Conservation (phyloP, 2,329 filamentous ascomycete genomes). For the Verticillium alfalfae region DNA sequence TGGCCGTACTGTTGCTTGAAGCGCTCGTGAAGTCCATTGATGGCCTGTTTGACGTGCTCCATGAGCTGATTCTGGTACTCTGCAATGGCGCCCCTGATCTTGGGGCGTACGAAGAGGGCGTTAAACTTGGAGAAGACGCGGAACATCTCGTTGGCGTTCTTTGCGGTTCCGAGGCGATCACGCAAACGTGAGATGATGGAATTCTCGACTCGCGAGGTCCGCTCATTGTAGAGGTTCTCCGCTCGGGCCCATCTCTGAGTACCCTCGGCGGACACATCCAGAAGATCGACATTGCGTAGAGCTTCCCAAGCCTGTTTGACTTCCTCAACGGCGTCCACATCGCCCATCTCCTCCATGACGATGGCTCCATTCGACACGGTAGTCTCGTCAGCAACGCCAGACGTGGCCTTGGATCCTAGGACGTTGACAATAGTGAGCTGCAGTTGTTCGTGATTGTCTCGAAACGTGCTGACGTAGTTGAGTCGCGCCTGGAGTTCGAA, state of each 20-base stretch:
- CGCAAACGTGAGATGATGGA: conserved; percentile 93
- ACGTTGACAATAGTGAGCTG: conserved; percentile 96
- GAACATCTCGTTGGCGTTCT: conserved; percentile 99
- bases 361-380: conserved; percentile 54
- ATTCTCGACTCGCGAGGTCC: conserved; percentile 95
- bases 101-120: conserved; percentile 94
- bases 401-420: conserved; percentile 68
- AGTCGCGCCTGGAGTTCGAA: conserved; percentile 83
- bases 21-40: conserved; percentile 85
- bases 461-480: conserved; percentile 90
- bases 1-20: conserved; percentile 99
- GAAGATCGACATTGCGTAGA: conserved; percentile 87
- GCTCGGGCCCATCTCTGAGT: conserved; percentile 90
- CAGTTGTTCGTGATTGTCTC: conserved; percentile 95
- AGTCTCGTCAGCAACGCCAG: conserved; percentile 46
- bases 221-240: conserved; percentile 94
- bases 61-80: conserved; percentile 98
- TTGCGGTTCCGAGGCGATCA: conserved; percentile 89
- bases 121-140: conserved; percentile 99
- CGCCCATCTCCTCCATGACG: conserved; percentile 89
- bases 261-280: conserved; percentile 86
- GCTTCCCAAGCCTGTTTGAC: conserved; percentile 92
- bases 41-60: conserved; percentile 95
- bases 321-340: conserved; percentile 95
- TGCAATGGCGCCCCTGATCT: conserved; percentile 94